Conservation (phyloP, 257 asterid species). For the Cruciata laevipes region DNA sequence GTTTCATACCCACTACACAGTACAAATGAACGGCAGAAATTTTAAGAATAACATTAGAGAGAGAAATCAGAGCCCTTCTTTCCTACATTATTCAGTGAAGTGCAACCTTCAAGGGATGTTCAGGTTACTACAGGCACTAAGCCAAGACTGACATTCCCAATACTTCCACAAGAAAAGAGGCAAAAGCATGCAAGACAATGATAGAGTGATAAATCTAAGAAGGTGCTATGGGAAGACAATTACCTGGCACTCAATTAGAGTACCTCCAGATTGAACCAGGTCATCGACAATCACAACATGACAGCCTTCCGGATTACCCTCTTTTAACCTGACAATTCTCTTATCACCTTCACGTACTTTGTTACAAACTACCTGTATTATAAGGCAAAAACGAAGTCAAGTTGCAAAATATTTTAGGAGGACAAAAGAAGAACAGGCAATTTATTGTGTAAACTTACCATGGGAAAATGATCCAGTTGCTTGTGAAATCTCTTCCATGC, state of each 20-base stretch:
- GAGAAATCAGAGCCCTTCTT: not conserved
- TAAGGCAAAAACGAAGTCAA: slow-evolving; percentile 4
- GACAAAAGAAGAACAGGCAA: not conserved
- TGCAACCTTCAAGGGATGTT: not conserved
- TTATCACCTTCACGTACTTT: slow-evolving; percentile 97
- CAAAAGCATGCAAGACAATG: not conserved
- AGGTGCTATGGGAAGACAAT: slow-evolving; percentile 13
- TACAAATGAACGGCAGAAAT: not conserved
- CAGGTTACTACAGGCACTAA: not conserved
- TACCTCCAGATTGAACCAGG: slow-evolving; percentile 94
- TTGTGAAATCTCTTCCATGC: slow-evolving; percentile 99
- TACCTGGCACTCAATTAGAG: slow-evolving; percentile 95
- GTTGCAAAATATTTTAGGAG: not conserved
- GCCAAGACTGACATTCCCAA: not conserved
- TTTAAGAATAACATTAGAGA: not conserved
- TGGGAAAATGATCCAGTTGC: slow-evolving; percentile 63
- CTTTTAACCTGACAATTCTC: slow-evolving; percentile 82
- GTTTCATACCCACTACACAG: not conserved
- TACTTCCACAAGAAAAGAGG: not conserved
- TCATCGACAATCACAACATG: slow-evolving; percentile 97
- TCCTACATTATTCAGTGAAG: not conserved
- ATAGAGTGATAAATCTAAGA: not conserved
- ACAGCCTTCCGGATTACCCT: slow-evolving; percentile 85
- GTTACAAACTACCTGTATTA: slow-evolving; percentile 73
- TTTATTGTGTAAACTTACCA: slow-evolving; percentile 32